phyloP scores from a whole-genome alignment of 768 basidiomycete genomes.

The Rhodosporidiobolus sp. region DNA sequence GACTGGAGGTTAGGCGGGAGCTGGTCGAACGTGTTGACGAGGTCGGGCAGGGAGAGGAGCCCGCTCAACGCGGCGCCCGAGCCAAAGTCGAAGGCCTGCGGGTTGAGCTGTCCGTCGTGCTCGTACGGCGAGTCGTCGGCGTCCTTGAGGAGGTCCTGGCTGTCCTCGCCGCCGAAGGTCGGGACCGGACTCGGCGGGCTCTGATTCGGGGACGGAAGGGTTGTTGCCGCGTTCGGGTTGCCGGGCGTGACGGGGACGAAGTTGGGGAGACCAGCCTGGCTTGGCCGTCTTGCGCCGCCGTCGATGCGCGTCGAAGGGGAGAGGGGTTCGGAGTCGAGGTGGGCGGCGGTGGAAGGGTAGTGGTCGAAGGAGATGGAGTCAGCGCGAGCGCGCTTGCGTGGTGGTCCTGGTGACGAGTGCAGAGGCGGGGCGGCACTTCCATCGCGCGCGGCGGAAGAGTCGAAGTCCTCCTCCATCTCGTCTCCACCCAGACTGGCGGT shows the following conservation, averaged over 20 bases:
- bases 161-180: conserved; percentile 22
- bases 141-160: conserved; percentile 14
- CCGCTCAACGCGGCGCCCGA: conserved; percentile 59
- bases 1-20: conserved; percentile 83
- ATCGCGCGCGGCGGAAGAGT: neutral
- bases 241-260: neutral
- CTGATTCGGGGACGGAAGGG: conserved; percentile 31
- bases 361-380: neutral
- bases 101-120: neutral
- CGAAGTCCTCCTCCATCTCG: neutral
- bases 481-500: neutral
- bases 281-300: neutral
- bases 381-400: conserved; percentile 31
- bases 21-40: conserved; percentile 73
- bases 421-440: neutral
- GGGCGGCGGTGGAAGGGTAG: neutral
- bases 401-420: conserved; percentile 23
- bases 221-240: neutral
- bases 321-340: no score
- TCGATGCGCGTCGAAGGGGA: neutral
- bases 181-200: conserved; percentile 34
- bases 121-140: neutral
- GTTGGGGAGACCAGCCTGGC: neutral
- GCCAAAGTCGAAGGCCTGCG: conserved; percentile 25
- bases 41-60: conserved; percentile 76